Conservation (phyloP, 208 protist genomes). For the Trypanosoma scelopori region DNA sequence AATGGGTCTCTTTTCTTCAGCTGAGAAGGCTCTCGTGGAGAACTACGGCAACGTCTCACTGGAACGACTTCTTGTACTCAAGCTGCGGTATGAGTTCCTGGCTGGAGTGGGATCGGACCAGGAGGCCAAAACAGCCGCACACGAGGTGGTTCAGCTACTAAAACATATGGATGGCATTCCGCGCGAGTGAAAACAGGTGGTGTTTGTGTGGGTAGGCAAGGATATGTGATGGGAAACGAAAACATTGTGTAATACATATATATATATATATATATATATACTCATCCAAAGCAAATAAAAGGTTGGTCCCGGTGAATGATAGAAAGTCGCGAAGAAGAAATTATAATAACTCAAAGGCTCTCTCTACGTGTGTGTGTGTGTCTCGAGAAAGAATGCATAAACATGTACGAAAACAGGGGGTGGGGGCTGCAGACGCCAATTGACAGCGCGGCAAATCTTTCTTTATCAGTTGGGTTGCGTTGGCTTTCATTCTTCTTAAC, state of each 20-base stretch:
- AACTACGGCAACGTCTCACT: constrained; percentile 62
- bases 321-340: too few relatives aligned
- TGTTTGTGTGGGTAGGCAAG: too few relatives aligned
- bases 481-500: too few relatives aligned
- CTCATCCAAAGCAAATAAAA: too few relatives aligned
- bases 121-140: constrained; percentile 75
- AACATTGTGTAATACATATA: not conserved
- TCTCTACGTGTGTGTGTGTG: too few relatives aligned
- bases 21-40: constrained; percentile 56
- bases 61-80: constrained; percentile 55
- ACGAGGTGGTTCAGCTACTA: constrained; percentile 73
- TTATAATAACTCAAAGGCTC: too few relatives aligned
- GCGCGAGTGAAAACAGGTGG: not conserved
- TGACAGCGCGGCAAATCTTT: too few relatives aligned
- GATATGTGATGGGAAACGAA: not conserved
- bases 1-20: constrained; percentile 78
- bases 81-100: constrained; percentile 81
- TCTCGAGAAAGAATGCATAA: too few relatives aligned
- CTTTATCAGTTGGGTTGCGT: too few relatives aligned
- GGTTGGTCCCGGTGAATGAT: too few relatives aligned
- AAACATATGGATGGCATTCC: constrained; percentile 64
- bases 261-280: constrained; percentile 14
- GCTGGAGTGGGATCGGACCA: constrained; percentile 84
- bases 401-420: too few relatives aligned
- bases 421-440: too few relatives aligned